phyloP scores from a whole-genome alignment of 108 stramenopile genomes.

The Pseudonitzschia pungens region DNA sequence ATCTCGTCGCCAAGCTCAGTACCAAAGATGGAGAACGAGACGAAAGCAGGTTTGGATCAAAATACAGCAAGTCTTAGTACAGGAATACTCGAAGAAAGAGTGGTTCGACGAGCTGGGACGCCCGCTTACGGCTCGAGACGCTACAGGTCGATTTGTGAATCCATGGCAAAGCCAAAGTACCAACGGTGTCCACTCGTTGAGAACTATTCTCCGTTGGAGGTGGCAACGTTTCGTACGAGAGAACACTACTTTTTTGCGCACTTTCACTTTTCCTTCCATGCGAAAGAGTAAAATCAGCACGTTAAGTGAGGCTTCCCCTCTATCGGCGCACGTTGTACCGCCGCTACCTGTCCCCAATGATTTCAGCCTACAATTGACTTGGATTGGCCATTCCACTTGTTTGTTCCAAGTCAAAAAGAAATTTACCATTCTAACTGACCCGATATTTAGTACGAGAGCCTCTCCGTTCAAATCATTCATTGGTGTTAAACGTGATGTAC shows the following conservation, averaged over 20 bases:
- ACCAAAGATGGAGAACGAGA: slow-evolving; percentile 8
- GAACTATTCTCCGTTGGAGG: slow-evolving; percentile 61
- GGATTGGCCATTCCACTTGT: slow-evolving; percentile 82
- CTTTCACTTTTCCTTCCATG: slow-evolving; percentile 4
- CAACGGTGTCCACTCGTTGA: slow-evolving; percentile 62
- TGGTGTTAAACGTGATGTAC: slow-evolving; percentile 52
- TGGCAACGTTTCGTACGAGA: slow-evolving; percentile 31
- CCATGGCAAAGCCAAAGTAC: slow-evolving; percentile 78
- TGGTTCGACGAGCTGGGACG: slow-evolving; percentile 77
- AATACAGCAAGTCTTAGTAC: slow-evolving; percentile 31
- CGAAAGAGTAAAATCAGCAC: not conserved
- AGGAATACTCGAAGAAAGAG: slow-evolving; percentile 56
- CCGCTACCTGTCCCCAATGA: slow-evolving; percentile 2
- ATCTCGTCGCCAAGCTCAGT: slow-evolving; percentile 20
- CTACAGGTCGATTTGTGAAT: slow-evolving; percentile 79
- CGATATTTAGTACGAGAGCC: slow-evolving; percentile 68
- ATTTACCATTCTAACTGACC: slow-evolving; percentile 77
- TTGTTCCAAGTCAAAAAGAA: slow-evolving; percentile 52
- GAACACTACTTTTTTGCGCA: slow-evolving; percentile 28
- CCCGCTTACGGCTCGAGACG: slow-evolving; percentile 69
- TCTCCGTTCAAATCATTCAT: slow-evolving; percentile 50
- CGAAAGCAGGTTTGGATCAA: not conserved
- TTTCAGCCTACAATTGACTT: slow-evolving; percentile 52
- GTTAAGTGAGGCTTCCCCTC: not conserved
- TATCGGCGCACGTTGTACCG: not conserved